Conservation (phyloP, 2,329 filamentous ascomycete genomes). For the Herpotrichia juniperi region DNA sequence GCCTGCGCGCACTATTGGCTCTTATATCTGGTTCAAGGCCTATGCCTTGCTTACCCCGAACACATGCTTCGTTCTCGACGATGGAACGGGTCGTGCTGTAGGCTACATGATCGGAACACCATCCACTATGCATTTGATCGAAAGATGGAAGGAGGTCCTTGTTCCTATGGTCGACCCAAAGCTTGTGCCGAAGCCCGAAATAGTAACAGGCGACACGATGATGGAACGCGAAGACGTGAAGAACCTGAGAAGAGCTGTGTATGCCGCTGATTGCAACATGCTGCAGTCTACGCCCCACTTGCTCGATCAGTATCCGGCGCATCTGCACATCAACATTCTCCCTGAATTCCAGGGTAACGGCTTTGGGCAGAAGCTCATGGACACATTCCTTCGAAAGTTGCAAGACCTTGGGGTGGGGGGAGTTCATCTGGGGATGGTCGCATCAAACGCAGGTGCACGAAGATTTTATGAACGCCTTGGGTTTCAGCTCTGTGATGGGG, state of each 20-base stretch:
- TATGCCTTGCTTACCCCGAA: slow-evolving; percentile 36
- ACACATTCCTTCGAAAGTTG: slow-evolving; percentile 26
- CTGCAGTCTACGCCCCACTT: slow-evolving; percentile 21
- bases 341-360: slow-evolving; percentile 40
- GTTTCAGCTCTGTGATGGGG: slow-evolving; percentile 25
- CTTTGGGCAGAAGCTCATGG: slow-evolving; percentile 36
- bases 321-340: slow-evolving; percentile 47
- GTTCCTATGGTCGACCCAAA: slow-evolving; percentile 26
- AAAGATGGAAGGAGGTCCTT: slow-evolving; percentile 35
- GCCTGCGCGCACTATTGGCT: slow-evolving; percentile 36
- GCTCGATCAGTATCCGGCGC: slow-evolving; percentile 38
- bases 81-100: slow-evolving; percentile 36
- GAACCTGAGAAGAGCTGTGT: slow-evolving; percentile 21
- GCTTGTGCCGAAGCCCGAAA: slow-evolving; percentile 20
- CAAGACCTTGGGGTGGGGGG: slow-evolving; percentile 31
- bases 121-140: slow-evolving; percentile 30
- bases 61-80: slow-evolving; percentile 45
- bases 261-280: slow-evolving; percentile 31
- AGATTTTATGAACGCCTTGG: slow-evolving; percentile 37
- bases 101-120: slow-evolving; percentile 47
- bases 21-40: slow-evolving; percentile 39
- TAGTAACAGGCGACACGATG: slow-evolving; percentile 6
- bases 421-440: slow-evolving; percentile 46
- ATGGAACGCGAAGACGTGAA: slow-evolving; percentile 28
- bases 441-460: slow-evolving; percentile 32